Evolutionary conservation across 148 eudicot species (phyloP), one percentile per base, ranked within the genome.

Genomic region (Nepenthes mirabilis): DNA sequence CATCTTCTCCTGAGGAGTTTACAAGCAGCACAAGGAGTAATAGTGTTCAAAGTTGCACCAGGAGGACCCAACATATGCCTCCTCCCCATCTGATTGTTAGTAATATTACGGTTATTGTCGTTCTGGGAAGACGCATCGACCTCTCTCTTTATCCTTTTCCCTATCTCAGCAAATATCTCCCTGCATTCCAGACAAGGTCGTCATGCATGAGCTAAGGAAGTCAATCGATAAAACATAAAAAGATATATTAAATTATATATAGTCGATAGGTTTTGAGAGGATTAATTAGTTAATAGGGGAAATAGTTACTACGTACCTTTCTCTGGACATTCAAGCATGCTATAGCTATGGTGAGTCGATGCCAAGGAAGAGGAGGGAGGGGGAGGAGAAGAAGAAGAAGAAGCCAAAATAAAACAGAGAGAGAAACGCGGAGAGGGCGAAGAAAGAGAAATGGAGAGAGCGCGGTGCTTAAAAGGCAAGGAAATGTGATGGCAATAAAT

Each of bases 1-100:
- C 97, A 90, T 59, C 97, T 80, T 52, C 97, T 65, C 32, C 97
- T 72, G 56, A 86, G 73, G 32, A 86, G 83, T 75, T 90, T 90
- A 64, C 97, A 90, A n/a, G 97, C 94, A 2, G 97, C 97, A 43
- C 97, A 90, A 8, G 97, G 95, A 5, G 94, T 86, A 40, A 84
- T 72, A 34, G 83, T 87, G 63, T 86, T 90, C 62, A 86, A 48
- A 3, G 47, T 47, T 14, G 56, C 68, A 34, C 84, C 81, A 4
- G 82, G 67, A 1, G 78, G 78, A 2, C 82, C 83, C 65, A 76
- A 14, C 65, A 75, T 72, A 12, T 81, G 82, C 54, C 83, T 74
- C 53, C 82, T 75, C 59, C 90, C 90, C 76, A 80, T 80, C 60
- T 71, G 70, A 2, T 40, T 9, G 11, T 2, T 2, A 2, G 2